These are phyloP conservation scores for Mycosphaerella arachidis DNA, from an alignment of 2,329 filamentous ascomycete genomes.

Conservation along the genomic window DNA sequence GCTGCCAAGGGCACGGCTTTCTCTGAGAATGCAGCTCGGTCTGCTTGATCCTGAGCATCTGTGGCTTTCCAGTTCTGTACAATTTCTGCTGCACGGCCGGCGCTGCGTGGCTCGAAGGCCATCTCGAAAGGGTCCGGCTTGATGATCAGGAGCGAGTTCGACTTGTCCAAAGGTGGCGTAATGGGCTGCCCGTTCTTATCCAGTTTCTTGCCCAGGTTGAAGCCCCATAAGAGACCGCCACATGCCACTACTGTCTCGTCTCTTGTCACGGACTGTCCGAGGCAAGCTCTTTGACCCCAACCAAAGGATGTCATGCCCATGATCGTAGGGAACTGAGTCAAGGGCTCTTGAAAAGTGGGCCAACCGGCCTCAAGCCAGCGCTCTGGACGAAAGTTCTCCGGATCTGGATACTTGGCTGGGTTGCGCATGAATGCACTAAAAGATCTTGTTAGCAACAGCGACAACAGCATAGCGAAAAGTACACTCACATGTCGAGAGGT, in stretches of 20 bases:
- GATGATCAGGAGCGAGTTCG: slow-evolving; percentile 54
- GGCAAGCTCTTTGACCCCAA: slow-evolving; percentile 59
- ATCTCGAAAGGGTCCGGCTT: slow-evolving; percentile 55
- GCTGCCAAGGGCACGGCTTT: not conserved
- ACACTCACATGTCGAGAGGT: slow-evolving; percentile 48
- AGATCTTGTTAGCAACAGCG: not conserved
- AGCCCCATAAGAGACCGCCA: slow-evolving; percentile 46
- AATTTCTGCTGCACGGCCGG: slow-evolving; percentile 37
- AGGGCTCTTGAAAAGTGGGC: slow-evolving; percentile 61
- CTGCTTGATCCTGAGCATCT: slow-evolving; percentile 35
- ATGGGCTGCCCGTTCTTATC: slow-evolving; percentile 26
- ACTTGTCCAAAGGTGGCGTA: slow-evolving; percentile 44
- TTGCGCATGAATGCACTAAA: slow-evolving; percentile 57
- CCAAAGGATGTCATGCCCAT: slow-evolving; percentile 62
- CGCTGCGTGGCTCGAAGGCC: slow-evolving; percentile 50
- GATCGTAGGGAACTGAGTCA: slow-evolving; percentile 60
- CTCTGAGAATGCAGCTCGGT: slow-evolving; percentile 34
- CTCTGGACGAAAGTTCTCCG: slow-evolving; percentile 14
- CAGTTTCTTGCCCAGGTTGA: slow-evolving; percentile 47
- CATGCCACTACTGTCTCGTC: slow-evolving; percentile 55
- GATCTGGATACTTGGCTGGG: slow-evolving; percentile 46
- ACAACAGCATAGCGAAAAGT: not conserved
- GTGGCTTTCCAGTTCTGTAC: slow-evolving; percentile 37
- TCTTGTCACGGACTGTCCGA: slow-evolving; percentile 60
- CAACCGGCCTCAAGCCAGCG: slow-evolving; percentile 42